Evolutionary conservation across 2,329 filamentous ascomycete species (phyloP), one percentile per base, ranked within the genome.

Genomic region (Claviceps cyperi): DNA sequence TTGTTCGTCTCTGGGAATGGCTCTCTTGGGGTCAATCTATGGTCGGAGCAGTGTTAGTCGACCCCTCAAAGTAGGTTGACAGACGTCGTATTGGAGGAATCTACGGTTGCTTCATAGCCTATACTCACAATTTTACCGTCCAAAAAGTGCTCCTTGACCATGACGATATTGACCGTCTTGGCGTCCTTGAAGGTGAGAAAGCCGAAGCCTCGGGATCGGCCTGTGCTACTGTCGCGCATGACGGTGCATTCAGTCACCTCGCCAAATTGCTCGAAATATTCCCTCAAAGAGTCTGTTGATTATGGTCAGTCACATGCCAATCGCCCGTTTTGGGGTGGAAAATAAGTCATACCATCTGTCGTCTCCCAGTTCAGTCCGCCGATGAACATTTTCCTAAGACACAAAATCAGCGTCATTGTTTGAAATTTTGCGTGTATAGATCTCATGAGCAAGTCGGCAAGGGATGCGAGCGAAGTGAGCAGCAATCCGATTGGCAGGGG

Each of bases 291-390:
- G 74, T 98, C 92, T 98, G 63, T 45, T 32, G 21, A 32, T 32
- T 32, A 8, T 32, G 28, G 40, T 40, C 14, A 45, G 44, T 43
- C 49, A 38, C 46, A 22, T 53, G 55, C 52, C 58, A 54, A 48
- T n/a, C 37, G n/a, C 14, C 37, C 5, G n/a, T 17, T 41, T 21
- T 41, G 9, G 13, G 5, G 22, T 36, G 4, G 4, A 24, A 6
- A 4, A 24, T 41, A 38, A 21, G 43, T 70, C 89, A 77, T 81
- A 97, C 91, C 83, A 72, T 97, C 91, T 50, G 92, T 97, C 15
- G 92, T 98, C 69, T 98, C 92, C 92, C 92, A 98, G 65, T 98
- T 98, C 50, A 98, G 72, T 40, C 92, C 92, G 60, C 92, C 92
- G 68, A 98, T 98, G 61, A 98, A 98, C 92, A 98, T 98, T 74